Conservation (phyloP, 352 stramenopile species). For the Salisapilia sapeloensis region DNA sequence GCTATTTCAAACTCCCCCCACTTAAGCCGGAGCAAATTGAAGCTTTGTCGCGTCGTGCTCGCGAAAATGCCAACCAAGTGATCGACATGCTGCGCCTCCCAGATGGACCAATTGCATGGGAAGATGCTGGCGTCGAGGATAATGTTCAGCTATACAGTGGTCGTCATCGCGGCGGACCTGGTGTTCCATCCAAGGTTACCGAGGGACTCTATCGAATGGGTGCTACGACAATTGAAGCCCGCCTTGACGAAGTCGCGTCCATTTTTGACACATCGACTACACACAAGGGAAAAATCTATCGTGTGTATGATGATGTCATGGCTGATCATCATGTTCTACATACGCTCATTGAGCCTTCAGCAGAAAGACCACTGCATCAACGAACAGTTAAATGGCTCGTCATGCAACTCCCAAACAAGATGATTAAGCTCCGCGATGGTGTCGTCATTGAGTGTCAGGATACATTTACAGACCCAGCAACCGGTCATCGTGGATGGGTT, state of each 20-base stretch:
- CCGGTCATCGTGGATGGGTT: constrained; percentile 3
- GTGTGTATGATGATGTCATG: constrained; percentile 14
- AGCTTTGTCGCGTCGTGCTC: too few species aligned
- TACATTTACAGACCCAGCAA: constrained; percentile 30
- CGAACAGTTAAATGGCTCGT: constrained; percentile 53
- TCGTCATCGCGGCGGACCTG: constrained; percentile 21
- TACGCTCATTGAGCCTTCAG: constrained; percentile 14
- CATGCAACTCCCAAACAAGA: constrained; percentile 25
- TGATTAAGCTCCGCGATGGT: constrained; percentile 57
- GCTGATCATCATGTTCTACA: constrained; percentile 46
- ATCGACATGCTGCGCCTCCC: constrained; percentile 38
- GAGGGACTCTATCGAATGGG: constrained; percentile 23
- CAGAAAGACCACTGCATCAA: constrained; percentile 30
- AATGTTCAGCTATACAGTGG: constrained; percentile 59
- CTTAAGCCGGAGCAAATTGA: too few species aligned
- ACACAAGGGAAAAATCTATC: constrained; percentile 11
- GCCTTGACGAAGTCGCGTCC: constrained; percentile 40
- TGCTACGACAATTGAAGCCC: constrained; percentile 33
- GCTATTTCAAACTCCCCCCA: too few species aligned
- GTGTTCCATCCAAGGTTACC: constrained; percentile 15
- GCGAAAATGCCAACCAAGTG: constrained; percentile 33
- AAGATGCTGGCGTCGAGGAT: constrained; percentile 25
- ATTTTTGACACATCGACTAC: constrained; percentile 50
- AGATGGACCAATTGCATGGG: constrained; percentile 37
- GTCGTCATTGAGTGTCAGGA: constrained; percentile 63